phyloP scores from a whole-genome alignment of 495 filamentous ascomycete species.

The Annulohypoxylon bovei region DNA sequence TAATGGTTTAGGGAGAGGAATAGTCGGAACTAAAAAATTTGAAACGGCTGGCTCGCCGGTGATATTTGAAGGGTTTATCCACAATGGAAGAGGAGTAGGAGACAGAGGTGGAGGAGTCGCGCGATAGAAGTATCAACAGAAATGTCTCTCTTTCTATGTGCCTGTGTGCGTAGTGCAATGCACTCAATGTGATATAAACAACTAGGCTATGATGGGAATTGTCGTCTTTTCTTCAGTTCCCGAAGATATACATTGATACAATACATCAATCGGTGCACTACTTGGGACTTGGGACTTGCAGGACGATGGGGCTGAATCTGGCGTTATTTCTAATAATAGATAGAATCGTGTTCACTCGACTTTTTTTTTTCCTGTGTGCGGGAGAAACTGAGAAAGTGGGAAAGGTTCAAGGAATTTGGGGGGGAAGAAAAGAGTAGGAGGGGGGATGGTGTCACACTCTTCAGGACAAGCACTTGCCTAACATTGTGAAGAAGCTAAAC shows the following conservation, averaged over 20 bases:
- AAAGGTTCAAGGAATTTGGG: slow-evolving; percentile 40
- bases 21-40: slow-evolving; percentile 27
- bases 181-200: slow-evolving; percentile 14
- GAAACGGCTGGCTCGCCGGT: slow-evolving; percentile 29
- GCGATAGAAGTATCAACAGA: slow-evolving; percentile 24
- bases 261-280: slow-evolving; percentile 44
- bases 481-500: slow-evolving; percentile 4
- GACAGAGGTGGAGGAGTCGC: slow-evolving; percentile 18
- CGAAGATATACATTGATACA: slow-evolving; percentile 43
- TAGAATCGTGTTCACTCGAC: slow-evolving; percentile 50
- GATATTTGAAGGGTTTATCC: slow-evolving; percentile 37
- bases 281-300: slow-evolving; percentile 50
- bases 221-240: slow-evolving; percentile 34
- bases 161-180: neutral
- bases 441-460: slow-evolving; percentile 43
- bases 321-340: slow-evolving; percentile 62
- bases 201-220: slow-evolving; percentile 37
- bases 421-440: slow-evolving; percentile 41
- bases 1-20: slow-evolving; percentile 28
- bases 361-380: slow-evolving; percentile 41
- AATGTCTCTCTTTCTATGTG: neutral
- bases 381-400: slow-evolving; percentile 42
- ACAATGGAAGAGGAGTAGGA: slow-evolving; percentile 19
- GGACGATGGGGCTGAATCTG: slow-evolving; percentile 56
- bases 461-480: slow-evolving; percentile 15